phyloP scores from a whole-genome alignment of 2,329 filamentous ascomycete genomes.

The Decorospora gaudefroyi region DNA sequence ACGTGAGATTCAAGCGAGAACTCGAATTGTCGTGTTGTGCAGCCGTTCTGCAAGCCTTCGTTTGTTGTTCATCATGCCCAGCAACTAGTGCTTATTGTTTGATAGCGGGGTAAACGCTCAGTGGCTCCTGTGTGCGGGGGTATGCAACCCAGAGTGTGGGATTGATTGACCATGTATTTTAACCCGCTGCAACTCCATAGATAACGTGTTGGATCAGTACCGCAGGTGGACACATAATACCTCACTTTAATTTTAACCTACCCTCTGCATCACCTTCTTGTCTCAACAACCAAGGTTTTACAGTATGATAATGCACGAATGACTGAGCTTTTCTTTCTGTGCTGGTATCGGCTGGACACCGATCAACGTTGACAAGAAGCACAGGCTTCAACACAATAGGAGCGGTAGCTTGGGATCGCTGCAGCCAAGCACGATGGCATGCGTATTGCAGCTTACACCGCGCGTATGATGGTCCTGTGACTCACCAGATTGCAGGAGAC shows the following conservation, averaged over 20 bases:
- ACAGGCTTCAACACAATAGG: too few relatives aligned
- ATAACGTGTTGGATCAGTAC: not conserved
- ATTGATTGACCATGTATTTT: not conserved
- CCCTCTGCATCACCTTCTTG: not conserved
- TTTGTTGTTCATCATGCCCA: not conserved
- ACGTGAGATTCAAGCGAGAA: not conserved
- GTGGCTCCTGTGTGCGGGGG: constrained; percentile 1
- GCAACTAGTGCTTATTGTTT: not conserved
- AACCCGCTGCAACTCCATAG: not conserved
- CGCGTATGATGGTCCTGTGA: not conserved
- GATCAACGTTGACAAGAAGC: too few relatives aligned
- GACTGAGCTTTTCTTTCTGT: too few relatives aligned
- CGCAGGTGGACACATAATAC: not conserved
- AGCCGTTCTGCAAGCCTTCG: not conserved
- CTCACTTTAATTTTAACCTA: not conserved
- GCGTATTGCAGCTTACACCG: not conserved
- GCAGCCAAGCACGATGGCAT: too few relatives aligned
- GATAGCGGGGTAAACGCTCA: not conserved
- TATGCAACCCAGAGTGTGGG: not conserved
- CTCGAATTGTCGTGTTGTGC: not conserved
- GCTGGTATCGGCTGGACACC: too few relatives aligned
- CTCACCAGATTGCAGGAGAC: not conserved
- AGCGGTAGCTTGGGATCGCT: too few relatives aligned
- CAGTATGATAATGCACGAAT: not conserved
- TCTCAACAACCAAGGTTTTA: not conserved